Evolutionary conservation across 805 yeast species (phyloP).

Genomic region (Diddensiella santjacobensis): DNA sequence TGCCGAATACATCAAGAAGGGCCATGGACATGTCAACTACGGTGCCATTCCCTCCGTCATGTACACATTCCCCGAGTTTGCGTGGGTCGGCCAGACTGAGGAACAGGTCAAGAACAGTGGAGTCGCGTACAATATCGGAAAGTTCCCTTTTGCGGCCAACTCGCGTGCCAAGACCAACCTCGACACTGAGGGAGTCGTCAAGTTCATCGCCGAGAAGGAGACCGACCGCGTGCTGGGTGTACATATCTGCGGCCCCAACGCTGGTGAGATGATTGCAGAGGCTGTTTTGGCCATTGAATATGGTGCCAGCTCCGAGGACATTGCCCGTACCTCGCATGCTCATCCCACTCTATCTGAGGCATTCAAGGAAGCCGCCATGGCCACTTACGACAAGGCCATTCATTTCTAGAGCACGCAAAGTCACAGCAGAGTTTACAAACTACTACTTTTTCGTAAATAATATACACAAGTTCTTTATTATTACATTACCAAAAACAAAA

Average conservation of each 20-base stretch:
- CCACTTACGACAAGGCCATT: slow-evolving; percentile 87
- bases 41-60: slow-evolving; percentile 96
- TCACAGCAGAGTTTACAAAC: background rate
- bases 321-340: slow-evolving; percentile 97
- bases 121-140: slow-evolving; percentile 87
- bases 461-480: background rate
- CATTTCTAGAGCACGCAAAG: slow-evolving; percentile 51
- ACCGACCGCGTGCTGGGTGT: slow-evolving; percentile 95
- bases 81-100: slow-evolving; percentile 98
- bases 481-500: background rate
- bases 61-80: slow-evolving; percentile 99
- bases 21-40: slow-evolving; percentile 97
- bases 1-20: slow-evolving; percentile 86
- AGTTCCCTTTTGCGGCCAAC: slow-evolving; percentile 98
- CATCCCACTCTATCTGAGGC: slow-evolving; percentile 99
- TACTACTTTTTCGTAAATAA: background rate
- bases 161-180: slow-evolving; percentile 98
- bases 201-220: slow-evolving; percentile 92
- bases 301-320: slow-evolving; percentile 97
- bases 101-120: slow-evolving; percentile 92
- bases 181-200: slow-evolving; percentile 97
- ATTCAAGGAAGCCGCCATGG: slow-evolving; percentile 94
- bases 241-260: slow-evolving; percentile 96
- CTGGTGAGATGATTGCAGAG: slow-evolving; percentile 99
- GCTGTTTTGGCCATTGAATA: slow-evolving; percentile 96